Percentiles rank a stretch among this genome's conserved stretches.
Conservation (phyloP, 2,329 filamentous ascomycete genomes). For the Chrysoporthe cubensis region DNA sequence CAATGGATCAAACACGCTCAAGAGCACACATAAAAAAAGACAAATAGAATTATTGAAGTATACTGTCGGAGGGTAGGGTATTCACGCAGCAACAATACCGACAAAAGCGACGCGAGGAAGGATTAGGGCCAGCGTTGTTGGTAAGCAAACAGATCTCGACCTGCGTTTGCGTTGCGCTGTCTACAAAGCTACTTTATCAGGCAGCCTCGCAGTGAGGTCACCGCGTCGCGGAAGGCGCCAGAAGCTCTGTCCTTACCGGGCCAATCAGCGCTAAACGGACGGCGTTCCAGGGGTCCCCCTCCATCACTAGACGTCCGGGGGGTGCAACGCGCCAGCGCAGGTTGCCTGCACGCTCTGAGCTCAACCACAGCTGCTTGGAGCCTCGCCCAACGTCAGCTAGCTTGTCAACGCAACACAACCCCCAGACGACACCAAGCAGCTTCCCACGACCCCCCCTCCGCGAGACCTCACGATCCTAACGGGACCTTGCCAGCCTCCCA, state of each 20-base stretch:
- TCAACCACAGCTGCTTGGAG: conserved; percentile 15
- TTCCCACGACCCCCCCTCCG: conserved; percentile 1
- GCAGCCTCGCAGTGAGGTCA: conserved; percentile 15
- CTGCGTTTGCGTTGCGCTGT: background rate
- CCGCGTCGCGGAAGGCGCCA: conserved; percentile 16
- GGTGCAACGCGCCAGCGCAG: conserved; percentile 20
- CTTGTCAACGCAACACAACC: conserved; percentile 19
- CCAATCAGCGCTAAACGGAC: conserved; percentile 19
- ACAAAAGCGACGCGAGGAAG: background rate
- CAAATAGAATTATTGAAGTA: too few relatives aligned
- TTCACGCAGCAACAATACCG: background rate
- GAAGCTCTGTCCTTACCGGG: conserved; percentile 16
- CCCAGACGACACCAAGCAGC: conserved; percentile 13
- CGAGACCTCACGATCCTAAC: conserved; percentile 1
- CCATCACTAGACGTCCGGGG: conserved; percentile 1
- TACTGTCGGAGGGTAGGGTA: background rate
- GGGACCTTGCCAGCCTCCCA: background rate
- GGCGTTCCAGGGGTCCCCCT: conserved; percentile 4
- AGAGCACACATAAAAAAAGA: background rate
- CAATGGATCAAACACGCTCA: background rate
- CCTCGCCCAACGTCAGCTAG: conserved; percentile 28
- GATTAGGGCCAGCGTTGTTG: background rate
- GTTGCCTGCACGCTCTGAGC: conserved; percentile 16
- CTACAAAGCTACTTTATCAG: conserved; percentile 2
- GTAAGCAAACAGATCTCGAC: background rate